A percentile compares a stretch with the other conserved stretches of the same genome.
phyloP scores from a whole-genome alignment of 1,139 yeast species.

The Yamadazyma songkhlaensis region DNA sequence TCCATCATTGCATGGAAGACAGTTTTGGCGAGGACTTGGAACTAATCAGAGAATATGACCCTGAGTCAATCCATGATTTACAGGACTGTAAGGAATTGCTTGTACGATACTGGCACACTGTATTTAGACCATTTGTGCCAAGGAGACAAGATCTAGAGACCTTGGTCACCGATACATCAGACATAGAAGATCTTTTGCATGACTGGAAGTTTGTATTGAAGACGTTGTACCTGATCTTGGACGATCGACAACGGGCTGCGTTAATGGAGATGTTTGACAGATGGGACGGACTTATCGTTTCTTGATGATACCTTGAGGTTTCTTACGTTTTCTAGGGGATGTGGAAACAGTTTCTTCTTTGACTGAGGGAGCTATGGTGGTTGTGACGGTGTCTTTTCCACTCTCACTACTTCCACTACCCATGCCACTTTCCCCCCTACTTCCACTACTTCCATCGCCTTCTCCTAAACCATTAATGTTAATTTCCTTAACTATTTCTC shows the following conservation, averaged over 20 bases:
- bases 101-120: conserved; percentile 53
- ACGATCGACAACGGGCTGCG: conserved; percentile 34
- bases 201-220: conserved; percentile 52
- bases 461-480: too few relatives aligned
- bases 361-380: too few relatives aligned
- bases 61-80: conserved; percentile 30
- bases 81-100: conserved; percentile 42
- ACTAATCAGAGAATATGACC: conserved; percentile 45
- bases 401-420: neutral
- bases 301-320: conserved; percentile 1
- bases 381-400: too few relatives aligned
- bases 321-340: neutral
- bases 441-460: too few relatives aligned
- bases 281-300: conserved; percentile 29
- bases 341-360: too few relatives aligned
- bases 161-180: neutral
- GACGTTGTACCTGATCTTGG: conserved; percentile 41
- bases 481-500: too few relatives aligned
- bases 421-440: neutral
- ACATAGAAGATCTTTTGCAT: conserved; percentile 19
- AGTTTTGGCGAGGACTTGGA: conserved; percentile 60
- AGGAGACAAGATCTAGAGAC: neutral
- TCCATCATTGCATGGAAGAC: conserved; percentile 51
- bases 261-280: conserved; percentile 32
- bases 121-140: conserved; percentile 44